phyloP scores from a whole-genome alignment of 768 basidiomycete genomes.

The Pseudohyphozyma bogoriensis region DNA sequence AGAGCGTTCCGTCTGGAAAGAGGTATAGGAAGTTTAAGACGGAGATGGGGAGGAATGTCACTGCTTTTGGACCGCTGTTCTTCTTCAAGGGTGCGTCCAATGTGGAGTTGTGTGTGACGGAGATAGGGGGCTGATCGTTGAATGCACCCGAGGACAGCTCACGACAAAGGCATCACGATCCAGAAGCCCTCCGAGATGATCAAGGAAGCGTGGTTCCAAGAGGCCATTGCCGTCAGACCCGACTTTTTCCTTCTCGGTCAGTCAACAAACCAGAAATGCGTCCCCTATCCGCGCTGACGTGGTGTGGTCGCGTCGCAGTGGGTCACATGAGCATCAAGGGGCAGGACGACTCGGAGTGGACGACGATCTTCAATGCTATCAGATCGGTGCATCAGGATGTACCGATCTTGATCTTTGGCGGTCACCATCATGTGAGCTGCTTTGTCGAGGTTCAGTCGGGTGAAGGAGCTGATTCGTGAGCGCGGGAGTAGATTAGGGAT shows the following conservation, averaged over 20 bases:
- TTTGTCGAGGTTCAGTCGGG: too few relatives aligned
- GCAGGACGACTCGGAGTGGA: constrained; percentile 52
- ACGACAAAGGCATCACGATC: constrained; percentile 61
- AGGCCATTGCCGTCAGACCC: constrained; percentile 68
- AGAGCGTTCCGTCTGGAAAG: constrained; percentile 44
- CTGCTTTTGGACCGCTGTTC: constrained; percentile 67
- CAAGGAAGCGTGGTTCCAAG: constrained; percentile 67
- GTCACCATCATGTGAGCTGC: constrained; percentile 37
- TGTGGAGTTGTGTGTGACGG: too few relatives aligned
- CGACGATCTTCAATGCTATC: constrained; percentile 60
- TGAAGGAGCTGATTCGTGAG: too few relatives aligned
- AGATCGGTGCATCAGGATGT: constrained; percentile 61
- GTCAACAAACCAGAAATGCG: constrained; percentile 38
- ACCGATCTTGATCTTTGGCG: constrained; percentile 75
- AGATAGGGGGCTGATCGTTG: too few relatives aligned
- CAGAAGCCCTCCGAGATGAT: constrained; percentile 66
- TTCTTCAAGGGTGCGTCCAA: constrained; percentile 51
- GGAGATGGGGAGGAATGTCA: constrained; percentile 56
- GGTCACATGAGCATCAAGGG: constrained; percentile 66
- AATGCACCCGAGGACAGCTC: constrained; percentile 33
- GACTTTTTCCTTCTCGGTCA: constrained; percentile 70
- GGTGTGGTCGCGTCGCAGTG: constrained; percentile 9
- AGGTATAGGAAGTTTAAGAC: constrained; percentile 27
- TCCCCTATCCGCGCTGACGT: background rate
- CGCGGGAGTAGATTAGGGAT: constrained; percentile 67